Evolutionary conservation across 192 early-diverging fungal genomes (phyloP).

Genomic region (Backusella luteola): DNA sequence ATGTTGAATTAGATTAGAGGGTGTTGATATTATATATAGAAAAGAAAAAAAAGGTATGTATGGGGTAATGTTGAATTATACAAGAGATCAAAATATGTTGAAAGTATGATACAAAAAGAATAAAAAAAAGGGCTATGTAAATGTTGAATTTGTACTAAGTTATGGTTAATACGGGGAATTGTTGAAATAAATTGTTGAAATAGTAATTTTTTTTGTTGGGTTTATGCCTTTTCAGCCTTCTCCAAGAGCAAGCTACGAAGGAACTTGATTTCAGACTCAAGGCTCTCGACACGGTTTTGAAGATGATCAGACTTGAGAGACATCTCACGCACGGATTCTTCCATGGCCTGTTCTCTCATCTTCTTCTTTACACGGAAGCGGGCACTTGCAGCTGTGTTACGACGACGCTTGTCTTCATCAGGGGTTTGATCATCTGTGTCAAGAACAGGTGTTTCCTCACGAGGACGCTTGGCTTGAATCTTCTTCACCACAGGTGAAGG

Average conservation of each 20-base stretch:
- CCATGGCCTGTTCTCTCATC: slow-evolving; percentile 82
- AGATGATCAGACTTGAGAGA: slow-evolving; percentile 64
- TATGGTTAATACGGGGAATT: background rate
- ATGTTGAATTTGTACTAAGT: slow-evolving; percentile 5
- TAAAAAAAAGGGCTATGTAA: slow-evolving; percentile 3
- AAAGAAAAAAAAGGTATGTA: background rate
- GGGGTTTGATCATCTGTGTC: slow-evolving; percentile 27
- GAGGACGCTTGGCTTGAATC: background rate
- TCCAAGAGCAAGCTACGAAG: slow-evolving; percentile 83
- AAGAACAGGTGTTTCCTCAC: background rate
- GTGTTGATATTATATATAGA: background rate
- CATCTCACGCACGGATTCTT: slow-evolving; percentile 79
- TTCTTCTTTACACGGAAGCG: slow-evolving; percentile 97
- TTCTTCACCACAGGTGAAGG: background rate
- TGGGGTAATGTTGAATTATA: slow-evolving; percentile 17
- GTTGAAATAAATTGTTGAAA: slow-evolving; percentile 10
- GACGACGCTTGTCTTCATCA: slow-evolving; percentile 86
- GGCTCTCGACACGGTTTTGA: slow-evolving; percentile 75
- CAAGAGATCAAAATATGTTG: slow-evolving; percentile 8
- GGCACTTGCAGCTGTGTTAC: slow-evolving; percentile 94
- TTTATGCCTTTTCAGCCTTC: slow-evolving; percentile 44
- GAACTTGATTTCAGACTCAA: slow-evolving; percentile 92
- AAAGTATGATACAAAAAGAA: slow-evolving; percentile 1
- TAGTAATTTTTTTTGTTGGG: slow-evolving; percentile 16
- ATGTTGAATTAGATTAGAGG: slow-evolving; percentile 16